Base-by-base conservation (phyloP, 768 basidiomycete genomes). In the Gloeostereum incarnatum region DNA sequence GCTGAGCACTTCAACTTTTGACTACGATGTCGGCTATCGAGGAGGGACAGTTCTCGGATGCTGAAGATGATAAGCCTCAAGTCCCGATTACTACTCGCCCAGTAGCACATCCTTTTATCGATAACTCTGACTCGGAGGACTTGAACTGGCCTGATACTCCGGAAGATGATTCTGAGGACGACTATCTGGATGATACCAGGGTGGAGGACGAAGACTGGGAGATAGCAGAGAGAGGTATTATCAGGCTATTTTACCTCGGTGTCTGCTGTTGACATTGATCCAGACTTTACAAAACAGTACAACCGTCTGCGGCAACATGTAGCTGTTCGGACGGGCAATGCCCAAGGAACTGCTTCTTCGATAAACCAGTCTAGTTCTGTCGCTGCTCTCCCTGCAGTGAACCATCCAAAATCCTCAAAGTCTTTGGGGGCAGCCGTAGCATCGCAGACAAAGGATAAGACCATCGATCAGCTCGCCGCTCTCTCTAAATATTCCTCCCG, bases 251-350 rank as follows among this genome's bases (percentile, higher is more conserved):
- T 29, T 35, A 40, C n/a, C 23, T 37, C 34, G 18, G 38, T 3
- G n/a, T 26, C 24, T 32, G 11, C 24, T 6, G 21, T 46, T 11
- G 38, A 40, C 29, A 43, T 48, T 43, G 38, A 41, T 44, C 35
- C 56, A 96, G 96, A 99, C 63, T 97, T 99, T 51, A 98, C 96
- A 23, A 98, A 98, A 60, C 92, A 97, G 51, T 99, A 87, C 61
- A 98, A 98, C 61, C 82, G 96, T 17, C 68, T 98, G 21, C 68
- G 85, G 35, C 93, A 97, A 56, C 89, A 97, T 55, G 81, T 88
- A 40, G 86, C 85, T 16, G 83, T 90, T 4, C 80, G 79, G 25
- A 75, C 76, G 13, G 85, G 87, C 2, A 75, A 68, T 39, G 83
- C 75, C 1, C 73, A 75, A 39, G 77, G 80, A 9, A 55, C 66